phyloP scores from a whole-genome alignment of 805 yeast genomes.

The Cyberlindnera maclurae region DNA sequence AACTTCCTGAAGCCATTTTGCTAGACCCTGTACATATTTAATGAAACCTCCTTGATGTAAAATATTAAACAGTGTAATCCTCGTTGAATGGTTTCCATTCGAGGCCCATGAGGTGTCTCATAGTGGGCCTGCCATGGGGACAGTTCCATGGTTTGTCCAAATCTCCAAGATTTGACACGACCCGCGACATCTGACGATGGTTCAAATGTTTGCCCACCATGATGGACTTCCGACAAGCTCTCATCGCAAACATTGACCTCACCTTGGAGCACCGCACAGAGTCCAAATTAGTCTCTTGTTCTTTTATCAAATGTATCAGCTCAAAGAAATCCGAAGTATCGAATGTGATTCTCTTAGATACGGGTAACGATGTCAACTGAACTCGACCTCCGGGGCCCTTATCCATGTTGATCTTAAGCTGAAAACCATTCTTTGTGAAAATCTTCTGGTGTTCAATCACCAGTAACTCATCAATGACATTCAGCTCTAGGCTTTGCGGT shows the following conservation, averaged over 20 bases:
- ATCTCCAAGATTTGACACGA: conserved; percentile 60
- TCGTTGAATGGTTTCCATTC: conserved; percentile 37
- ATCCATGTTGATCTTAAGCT: conserved; percentile 42
- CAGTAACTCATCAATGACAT: conserved; percentile 69
- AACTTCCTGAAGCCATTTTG: conserved; percentile 18
- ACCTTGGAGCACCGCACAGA: conserved; percentile 65
- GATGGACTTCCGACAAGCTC: conserved; percentile 89
- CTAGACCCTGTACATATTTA: conserved; percentile 3
- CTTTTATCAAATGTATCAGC: conserved; percentile 58
- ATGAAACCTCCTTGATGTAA: conserved; percentile 2
- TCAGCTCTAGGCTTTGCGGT: conserved; percentile 53
- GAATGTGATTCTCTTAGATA: conserved; percentile 63
- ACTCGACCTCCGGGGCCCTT: conserved; percentile 51
- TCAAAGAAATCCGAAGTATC: conserved; percentile 65
- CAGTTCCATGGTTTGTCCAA: conserved; percentile 89
- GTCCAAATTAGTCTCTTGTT: conserved; percentile 37
- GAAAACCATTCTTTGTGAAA: conserved; percentile 75
- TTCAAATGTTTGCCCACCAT: conserved; percentile 83
- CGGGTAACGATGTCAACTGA: conserved; percentile 57
- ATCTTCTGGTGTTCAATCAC: conserved; percentile 52
- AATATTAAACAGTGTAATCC: conserved; percentile 32
- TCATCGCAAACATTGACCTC: conserved; percentile 81
- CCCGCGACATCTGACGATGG: conserved; percentile 50
- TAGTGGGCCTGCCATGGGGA: conserved; percentile 97
- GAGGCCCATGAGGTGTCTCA: conserved; percentile 77